phyloP scores from a whole-genome alignment of 345 rosid genomes.

The Turritis glabra region DNA sequence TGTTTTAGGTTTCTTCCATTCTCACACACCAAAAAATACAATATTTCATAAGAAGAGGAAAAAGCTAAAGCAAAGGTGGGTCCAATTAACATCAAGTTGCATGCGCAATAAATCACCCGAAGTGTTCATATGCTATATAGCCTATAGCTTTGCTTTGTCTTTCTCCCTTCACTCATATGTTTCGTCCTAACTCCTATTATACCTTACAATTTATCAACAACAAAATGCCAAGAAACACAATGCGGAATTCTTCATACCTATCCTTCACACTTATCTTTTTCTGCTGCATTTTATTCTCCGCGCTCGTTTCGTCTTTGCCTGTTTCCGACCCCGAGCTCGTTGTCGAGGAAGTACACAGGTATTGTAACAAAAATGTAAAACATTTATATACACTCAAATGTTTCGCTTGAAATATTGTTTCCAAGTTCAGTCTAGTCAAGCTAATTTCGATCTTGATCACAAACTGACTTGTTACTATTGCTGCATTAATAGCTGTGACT shows the following conservation, averaged over 20 bases:
- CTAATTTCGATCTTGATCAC: background rate
- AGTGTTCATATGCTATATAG: constrained; percentile 35
- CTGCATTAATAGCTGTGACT: constrained; percentile 6
- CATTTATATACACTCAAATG: background rate
- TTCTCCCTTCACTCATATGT: constrained; percentile 30
- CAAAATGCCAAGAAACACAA: background rate
- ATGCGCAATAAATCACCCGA: constrained; percentile 32
- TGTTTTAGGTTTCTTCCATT: constrained; percentile 9
- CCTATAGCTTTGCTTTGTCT: constrained; percentile 27
- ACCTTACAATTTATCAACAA: background rate
- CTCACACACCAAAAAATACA: background rate
- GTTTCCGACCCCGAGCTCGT: constrained; percentile 62
- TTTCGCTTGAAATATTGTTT: background rate
- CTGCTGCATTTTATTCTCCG: constrained; percentile 40
- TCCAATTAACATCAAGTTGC: constrained; percentile 34
- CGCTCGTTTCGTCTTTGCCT: constrained; percentile 45
- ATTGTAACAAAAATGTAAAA: background rate
- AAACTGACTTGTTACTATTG: background rate
- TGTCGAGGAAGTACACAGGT: constrained; percentile 69
- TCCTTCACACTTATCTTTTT: constrained; percentile 37
- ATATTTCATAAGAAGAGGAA: background rate
- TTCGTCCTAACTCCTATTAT: constrained; percentile 5
- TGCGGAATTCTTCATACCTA: background rate
- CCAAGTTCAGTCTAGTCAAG: background rate
- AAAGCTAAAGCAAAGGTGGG: constrained; percentile 29